These are phyloP conservation scores for Volvox carteri DNA, from an alignment of 163 green algal species.

Conservation along the genomic window DNA sequence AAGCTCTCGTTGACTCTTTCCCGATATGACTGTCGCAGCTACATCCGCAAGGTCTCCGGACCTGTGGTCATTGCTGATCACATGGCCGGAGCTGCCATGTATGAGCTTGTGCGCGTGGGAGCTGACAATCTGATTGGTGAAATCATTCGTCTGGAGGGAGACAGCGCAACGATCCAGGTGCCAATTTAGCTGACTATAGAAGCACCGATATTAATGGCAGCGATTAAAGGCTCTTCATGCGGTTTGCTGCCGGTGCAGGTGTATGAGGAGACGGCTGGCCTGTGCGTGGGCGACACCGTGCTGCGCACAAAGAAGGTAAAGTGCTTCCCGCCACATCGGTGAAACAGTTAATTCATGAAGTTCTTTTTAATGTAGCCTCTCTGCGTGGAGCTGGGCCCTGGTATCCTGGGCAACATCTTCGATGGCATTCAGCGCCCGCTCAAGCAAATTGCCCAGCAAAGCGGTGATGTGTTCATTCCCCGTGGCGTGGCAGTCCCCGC, in stretches of 20 bases:
- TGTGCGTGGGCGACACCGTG: slow-evolving; percentile 96
- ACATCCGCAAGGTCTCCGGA: slow-evolving; percentile 95
- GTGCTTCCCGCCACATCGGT: neutral
- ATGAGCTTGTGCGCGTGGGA: slow-evolving; percentile 98
- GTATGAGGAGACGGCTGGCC: slow-evolving; percentile 98
- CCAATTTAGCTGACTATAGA: neutral
- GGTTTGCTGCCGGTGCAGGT: slow-evolving; percentile 74
- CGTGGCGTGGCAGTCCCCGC: slow-evolving; percentile 94
- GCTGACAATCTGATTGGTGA: slow-evolving; percentile 97
- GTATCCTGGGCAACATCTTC: slow-evolving; percentile 98
- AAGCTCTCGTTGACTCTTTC: slow-evolving; percentile 23
- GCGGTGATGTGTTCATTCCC: slow-evolving; percentile 96
- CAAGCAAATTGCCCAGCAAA: slow-evolving; percentile 91
- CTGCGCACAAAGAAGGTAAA: slow-evolving; percentile 93
- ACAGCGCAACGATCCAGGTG: slow-evolving; percentile 98
- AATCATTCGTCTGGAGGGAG: slow-evolving; percentile 98
- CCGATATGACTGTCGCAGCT: slow-evolving; percentile 60
- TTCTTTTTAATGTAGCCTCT: slow-evolving; percentile 82
- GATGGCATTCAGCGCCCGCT: slow-evolving; percentile 99
- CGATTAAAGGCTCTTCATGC: neutral
- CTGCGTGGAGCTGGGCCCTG: slow-evolving; percentile 96
- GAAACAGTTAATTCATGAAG: neutral
- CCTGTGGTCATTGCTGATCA: slow-evolving; percentile 96
- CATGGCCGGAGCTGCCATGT: slow-evolving; percentile 98
- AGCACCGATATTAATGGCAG: neutral